Evolutionary conservation across 1,284 basidiomycete genomes (phyloP), one percentile per base, ranked within the genome.

Genomic region (Malassezia brasiliensis): DNA sequence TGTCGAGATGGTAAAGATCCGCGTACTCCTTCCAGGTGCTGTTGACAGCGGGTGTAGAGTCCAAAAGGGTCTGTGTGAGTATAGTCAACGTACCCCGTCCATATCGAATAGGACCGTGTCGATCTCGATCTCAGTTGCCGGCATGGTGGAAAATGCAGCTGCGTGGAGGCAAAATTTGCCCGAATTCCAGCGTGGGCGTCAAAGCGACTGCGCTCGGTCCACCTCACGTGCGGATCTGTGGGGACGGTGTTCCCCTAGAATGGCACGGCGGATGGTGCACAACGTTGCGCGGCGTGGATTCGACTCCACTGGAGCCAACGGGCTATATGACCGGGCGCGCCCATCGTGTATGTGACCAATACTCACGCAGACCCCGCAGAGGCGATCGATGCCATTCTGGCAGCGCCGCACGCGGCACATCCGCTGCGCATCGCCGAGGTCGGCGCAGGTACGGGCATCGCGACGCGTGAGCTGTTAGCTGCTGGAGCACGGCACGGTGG

Each of bases 91-190:
- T 35, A 50, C 49, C 25, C 72, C 72, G 46, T 74, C 72, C 72
- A 74, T 74, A 50, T 74, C 72, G 42, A 74, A 74, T n/a, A 74
- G 62, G 63, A 68, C 61, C 19, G 65, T 65, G 30, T 68, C 66
- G 25, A 66, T 64, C 37, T 63, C 65, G 6, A 68, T 25, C 14
- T 52, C 42, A 8, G 25, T 37, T 5, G 12, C 17, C 2, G 38
- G 30, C 55, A 57, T 57, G 15, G 2, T 19, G 55, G 25, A 17
- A 19, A 15, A 8, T 37, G 6, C 11, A 4, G 36, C n/a, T 28
- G 25, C 25, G 25, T 28, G 25, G 25, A 28, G 25, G 25, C 25
- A 3, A 49, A 49, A 22, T 22, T 34, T 9, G 34, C 10, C 20
- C 50, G n/a, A 52, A 35, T 47, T 28, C 45, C 25, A 8, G 45